Base-by-base conservation (phyloP, 331 rosid species). In the Malus hybrid region DNA sequence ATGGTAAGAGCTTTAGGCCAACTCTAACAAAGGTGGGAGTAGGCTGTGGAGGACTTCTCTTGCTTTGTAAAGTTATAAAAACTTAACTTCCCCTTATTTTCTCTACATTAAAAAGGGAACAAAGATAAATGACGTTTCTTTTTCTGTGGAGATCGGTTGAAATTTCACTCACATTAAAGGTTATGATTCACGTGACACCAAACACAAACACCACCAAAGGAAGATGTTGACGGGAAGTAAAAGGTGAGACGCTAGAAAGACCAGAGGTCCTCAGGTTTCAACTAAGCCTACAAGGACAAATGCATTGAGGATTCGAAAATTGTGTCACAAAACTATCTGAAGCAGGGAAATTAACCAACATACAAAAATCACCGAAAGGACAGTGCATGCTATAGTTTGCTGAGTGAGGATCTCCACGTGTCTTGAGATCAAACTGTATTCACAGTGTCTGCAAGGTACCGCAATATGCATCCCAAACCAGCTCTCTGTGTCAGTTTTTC, bases 381-480 rank as follows among this genome's bases (percentile, higher is more conserved):
- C 34, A 9, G 22, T 19, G n/a, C 16, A 1, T 61, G 27, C 29
- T 24, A 29, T 39, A 39, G 28, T 39, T 27, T 36, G 7, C 10
- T n/a, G 59, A 5, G 22, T 29, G 34, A 59, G 67, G 24, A 73
- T 73, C 39, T 73, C 15, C 39, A 60, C 68, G 3, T 59, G 56
- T 10, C 7, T 33, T 65, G 27, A 65, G 48, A 65, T 93, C 87
- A 93, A 76, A 93, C 97, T 15, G 95, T 85, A 77, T 93, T 93
- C 76, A 81, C 79, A 34, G 93, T 89, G 86, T 93, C 98, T 15
- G 98, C 84, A 46, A 93, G 94, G 81, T 81, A 80, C 56, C 97
- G 96, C 3, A 94, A 89, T 67, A 94, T 94, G 91, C 99, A 94
- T 75, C 99, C 99, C 70, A 87, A 80, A 67, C 99, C 99, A 69